These are phyloP conservation scores for Talaromyces pinophilus DNA, from an alignment of 2,329 filamentous ascomycete genomes.

Conservation along the genomic window DNA sequence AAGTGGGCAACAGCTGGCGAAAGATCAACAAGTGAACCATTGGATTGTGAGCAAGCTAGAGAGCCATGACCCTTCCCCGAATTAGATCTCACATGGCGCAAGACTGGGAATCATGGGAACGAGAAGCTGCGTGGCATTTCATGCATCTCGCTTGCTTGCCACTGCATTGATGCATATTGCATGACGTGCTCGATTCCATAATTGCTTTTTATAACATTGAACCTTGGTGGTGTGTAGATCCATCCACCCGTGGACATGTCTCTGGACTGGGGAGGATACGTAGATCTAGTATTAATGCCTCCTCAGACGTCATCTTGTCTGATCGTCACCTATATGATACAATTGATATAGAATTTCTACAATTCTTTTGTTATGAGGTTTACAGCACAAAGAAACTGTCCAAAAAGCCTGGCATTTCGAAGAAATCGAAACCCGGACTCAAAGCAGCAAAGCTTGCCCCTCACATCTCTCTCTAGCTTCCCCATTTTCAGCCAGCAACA, in stretches of 20 bases:
- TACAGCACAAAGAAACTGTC: background rate
- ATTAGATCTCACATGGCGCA: slow-evolving; percentile 7
- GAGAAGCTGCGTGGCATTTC: background rate
- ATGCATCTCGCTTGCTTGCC: slow-evolving; percentile 1
- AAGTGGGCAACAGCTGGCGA: background rate
- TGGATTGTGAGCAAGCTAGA: background rate
- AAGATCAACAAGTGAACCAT: slow-evolving; percentile 3
- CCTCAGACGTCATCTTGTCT: background rate
- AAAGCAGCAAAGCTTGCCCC: slow-evolving; percentile 7
- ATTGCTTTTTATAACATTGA: slow-evolving; percentile 13
- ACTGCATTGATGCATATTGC: slow-evolving; percentile 3
- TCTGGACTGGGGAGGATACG: background rate
- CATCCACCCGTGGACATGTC: background rate
- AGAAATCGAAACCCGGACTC: background rate
- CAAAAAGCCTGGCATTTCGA: background rate
- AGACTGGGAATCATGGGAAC: background rate
- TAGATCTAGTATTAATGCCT: background rate
- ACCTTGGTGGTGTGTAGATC: background rate
- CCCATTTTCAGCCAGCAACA: slow-evolving; percentile 3
- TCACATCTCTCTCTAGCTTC: slow-evolving; percentile 1
- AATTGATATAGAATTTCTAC: background rate
- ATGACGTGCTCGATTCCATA: slow-evolving; percentile 19
- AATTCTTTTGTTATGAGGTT: background rate
- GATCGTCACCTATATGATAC: background rate
- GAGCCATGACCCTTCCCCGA: background rate